Percentiles rank a stretch among this genome's conserved stretches.
Conservation (phyloP, 208 protist species). For the Wallacemonas sp. region DNA sequence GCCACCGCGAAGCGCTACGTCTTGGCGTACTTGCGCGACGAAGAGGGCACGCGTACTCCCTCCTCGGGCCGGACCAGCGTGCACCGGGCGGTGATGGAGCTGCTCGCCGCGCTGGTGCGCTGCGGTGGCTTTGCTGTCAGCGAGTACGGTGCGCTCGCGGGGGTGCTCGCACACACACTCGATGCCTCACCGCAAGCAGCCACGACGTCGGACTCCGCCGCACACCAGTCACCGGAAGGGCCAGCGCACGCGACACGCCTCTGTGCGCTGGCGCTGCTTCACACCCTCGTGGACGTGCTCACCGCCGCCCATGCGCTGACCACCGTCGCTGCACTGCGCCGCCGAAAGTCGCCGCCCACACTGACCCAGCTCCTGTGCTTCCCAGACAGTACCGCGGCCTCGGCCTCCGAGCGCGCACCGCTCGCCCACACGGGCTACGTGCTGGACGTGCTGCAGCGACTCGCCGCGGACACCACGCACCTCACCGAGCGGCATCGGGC, state of each 20-base stretch:
- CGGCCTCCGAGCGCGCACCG: background rate
- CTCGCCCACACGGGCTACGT: slow-evolving; percentile 21
- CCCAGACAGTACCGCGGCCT: background rate
- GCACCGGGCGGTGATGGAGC: slow-evolving; percentile 29
- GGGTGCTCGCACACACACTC: slow-evolving; percentile 25
- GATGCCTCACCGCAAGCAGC: slow-evolving; percentile 24
- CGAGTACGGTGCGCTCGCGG: slow-evolving; percentile 33
- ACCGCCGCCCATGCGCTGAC: background rate
- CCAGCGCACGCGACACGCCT: background rate
- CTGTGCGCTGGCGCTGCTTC: background rate
- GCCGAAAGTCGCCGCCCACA: background rate
- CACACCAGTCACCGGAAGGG: background rate
- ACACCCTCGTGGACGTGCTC: slow-evolving; percentile 2
- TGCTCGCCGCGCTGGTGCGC: slow-evolving; percentile 37
- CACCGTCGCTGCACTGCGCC: background rate
- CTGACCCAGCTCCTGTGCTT: slow-evolving; percentile 6
- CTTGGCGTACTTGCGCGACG: slow-evolving; percentile 25
- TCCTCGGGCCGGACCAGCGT: background rate
- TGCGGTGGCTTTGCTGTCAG: slow-evolving; percentile 29
- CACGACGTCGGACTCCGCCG: slow-evolving; percentile 11
- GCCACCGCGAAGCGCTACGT: slow-evolving; percentile 24
- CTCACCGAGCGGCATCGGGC: slow-evolving; percentile 24
- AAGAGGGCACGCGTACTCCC: slow-evolving; percentile 12
- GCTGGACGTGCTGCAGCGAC: slow-evolving; percentile 30
- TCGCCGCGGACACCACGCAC: slow-evolving; percentile 26